A percentile compares a stretch with the other conserved stretches of the same genome.
phyloP scores from a whole-genome alignment of 176 grass and related monocot genomes.

The Cymbopogon citratus region DNA sequence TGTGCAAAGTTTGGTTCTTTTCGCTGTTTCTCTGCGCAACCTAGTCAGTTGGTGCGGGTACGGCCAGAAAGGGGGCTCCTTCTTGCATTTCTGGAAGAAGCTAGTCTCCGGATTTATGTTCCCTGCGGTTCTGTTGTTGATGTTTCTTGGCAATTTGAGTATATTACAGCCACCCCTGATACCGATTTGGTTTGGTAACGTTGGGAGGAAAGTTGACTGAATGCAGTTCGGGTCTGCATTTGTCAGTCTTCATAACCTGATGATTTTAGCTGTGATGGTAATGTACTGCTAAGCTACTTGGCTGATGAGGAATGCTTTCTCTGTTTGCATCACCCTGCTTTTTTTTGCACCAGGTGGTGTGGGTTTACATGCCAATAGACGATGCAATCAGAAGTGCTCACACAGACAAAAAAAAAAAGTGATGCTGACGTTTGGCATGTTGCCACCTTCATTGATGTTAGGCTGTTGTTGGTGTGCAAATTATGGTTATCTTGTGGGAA shows the following conservation, averaged over 20 bases:
- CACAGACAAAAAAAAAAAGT: not conserved
- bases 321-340: not conserved
- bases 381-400: not conserved
- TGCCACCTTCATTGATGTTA: not conserved
- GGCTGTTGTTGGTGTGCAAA: not conserved
- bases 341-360: not conserved
- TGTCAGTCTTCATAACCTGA: not conserved
- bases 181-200: not conserved
- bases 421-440: not conserved
- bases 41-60: not conserved
- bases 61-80: not conserved
- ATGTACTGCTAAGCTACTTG: not conserved
- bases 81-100: not conserved
- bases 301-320: not conserved
- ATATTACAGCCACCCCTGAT: not conserved
- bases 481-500: not conserved
- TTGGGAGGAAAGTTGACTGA: not conserved
- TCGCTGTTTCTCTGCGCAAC: not conserved
- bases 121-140: not conserved
- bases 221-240: not conserved
- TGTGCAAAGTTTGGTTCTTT: not conserved
- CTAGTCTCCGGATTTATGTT: not conserved
- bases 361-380: not conserved
- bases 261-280: not conserved
- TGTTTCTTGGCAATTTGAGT: not conserved